Evolutionary conservation across 2,329 filamentous ascomycete species (phyloP).

Genomic region (Seiridium unicorne): DNA sequence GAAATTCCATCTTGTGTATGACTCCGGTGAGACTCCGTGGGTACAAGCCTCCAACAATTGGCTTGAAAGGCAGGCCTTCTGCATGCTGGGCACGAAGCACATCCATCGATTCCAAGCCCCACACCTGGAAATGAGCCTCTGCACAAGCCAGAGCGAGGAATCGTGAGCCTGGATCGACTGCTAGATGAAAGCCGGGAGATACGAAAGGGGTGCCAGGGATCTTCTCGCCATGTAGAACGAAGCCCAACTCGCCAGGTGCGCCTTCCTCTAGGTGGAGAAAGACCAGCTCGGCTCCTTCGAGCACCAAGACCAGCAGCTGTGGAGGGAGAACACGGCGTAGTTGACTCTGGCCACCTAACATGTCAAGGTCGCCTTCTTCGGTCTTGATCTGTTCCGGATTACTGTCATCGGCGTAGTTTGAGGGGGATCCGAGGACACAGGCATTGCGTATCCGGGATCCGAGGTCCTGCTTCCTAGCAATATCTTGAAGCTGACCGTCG

Average conservation of each 20-base stretch:
- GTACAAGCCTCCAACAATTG: constrained; percentile 47
- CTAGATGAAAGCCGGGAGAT: constrained; percentile 64
- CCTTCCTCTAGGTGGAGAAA: constrained; percentile 68
- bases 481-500: constrained; percentile 69
- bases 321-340: constrained; percentile 53
- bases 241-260: constrained; percentile 48
- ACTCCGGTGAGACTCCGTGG: constrained; percentile 59
- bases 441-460: constrained; percentile 76
- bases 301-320: constrained; percentile 76
- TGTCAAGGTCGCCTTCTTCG: constrained; percentile 38
- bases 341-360: constrained; percentile 24
- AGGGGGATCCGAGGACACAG: constrained; percentile 65
- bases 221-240: constrained; percentile 58
- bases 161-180: constrained; percentile 73
- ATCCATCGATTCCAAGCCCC: constrained; percentile 60
- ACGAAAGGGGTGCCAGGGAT: constrained; percentile 56
- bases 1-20: constrained; percentile 85
- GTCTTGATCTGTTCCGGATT: constrained; percentile 28
- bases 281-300: constrained; percentile 70
- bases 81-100: constrained; percentile 50
- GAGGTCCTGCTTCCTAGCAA: constrained; percentile 80
- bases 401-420: constrained; percentile 31
- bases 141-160: constrained; percentile 69
- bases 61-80: constrained; percentile 45
- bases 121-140: constrained; percentile 70